Conservation (phyloP, 2,329 filamentous ascomycete genomes). For the Davidsoniella virescens region DNA sequence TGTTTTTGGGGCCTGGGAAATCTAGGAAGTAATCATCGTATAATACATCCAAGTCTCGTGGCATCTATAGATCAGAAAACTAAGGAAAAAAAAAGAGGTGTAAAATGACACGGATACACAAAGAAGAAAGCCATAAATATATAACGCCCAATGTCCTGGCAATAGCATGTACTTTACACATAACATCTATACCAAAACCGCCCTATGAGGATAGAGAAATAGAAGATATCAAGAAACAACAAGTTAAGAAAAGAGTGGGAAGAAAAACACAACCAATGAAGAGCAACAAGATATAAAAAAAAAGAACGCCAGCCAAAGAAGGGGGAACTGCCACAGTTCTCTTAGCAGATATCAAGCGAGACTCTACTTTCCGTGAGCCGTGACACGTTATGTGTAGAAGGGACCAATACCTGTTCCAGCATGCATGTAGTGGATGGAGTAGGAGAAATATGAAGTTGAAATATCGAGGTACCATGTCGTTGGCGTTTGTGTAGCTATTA, state of each 20-base stretch:
- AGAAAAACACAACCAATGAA: not conserved
- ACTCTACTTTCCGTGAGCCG: too few species aligned
- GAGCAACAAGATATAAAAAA: constrained; percentile 4
- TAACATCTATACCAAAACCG: constrained; percentile 1
- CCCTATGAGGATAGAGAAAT: constrained; percentile 1
- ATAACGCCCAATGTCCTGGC: constrained; percentile 5
- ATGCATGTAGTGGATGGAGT: too few species aligned
- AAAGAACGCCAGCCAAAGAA: constrained; percentile 3
- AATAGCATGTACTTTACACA: constrained; percentile 4
- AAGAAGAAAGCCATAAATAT: constrained; percentile 5
- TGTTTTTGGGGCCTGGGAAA: too few species aligned
- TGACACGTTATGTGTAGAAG: too few species aligned
- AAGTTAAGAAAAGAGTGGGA: not conserved
- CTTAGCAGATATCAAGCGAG: too few species aligned
- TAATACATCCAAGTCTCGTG: not conserved
- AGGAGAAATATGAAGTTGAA: too few species aligned
- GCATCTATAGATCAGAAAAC: constrained; percentile 3
- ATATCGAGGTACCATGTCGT: too few species aligned
- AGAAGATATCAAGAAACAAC: not conserved
- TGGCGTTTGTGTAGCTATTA: too few species aligned
- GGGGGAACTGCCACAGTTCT: too few species aligned
- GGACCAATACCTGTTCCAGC: too few species aligned
- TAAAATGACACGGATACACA: not conserved
- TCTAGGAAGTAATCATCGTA: not conserved
- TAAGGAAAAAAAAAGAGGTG: not conserved